Conservation (phyloP, 2,329 filamentous ascomycete genomes). For the Plectosphaerella plurivora region DNA sequence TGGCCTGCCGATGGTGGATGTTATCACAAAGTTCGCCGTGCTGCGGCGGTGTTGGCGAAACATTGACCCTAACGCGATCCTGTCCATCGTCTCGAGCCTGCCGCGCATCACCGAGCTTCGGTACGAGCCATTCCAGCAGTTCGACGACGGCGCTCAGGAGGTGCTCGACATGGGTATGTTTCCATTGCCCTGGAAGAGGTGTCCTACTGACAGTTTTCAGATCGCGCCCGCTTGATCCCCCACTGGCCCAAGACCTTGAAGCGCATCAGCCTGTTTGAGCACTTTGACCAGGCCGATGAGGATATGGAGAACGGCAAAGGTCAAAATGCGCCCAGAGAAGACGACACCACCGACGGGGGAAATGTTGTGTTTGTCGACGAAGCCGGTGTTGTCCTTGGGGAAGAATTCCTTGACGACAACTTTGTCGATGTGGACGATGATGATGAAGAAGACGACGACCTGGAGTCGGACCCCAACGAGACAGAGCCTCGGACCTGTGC, state of each 20-base stretch:
- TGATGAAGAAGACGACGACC: background rate
- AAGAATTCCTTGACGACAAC: background rate
- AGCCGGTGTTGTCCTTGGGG: no score
- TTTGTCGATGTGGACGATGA: background rate
- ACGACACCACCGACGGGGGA: background rate
- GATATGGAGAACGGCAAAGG: background rate
- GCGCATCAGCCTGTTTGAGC: conserved; percentile 16
- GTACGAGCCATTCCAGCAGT: conserved; percentile 16
- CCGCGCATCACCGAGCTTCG: conserved; percentile 12
- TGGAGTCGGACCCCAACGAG: conserved; percentile 1
- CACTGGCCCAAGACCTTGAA: conserved; percentile 14
- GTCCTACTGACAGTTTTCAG: background rate
- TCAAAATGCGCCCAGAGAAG: background rate
- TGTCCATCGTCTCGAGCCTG: conserved; percentile 15
- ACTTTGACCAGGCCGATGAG: conserved; percentile 9
- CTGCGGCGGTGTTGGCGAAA: conserved; percentile 15
- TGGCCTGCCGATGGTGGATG: conserved; percentile 14
- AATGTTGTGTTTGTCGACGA: background rate
- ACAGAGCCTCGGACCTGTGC: conserved; percentile 5
- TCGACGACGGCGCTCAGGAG: conserved; percentile 10
- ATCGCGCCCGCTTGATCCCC: conserved; percentile 12
- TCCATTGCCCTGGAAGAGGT: background rate
- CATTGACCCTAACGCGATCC: conserved; percentile 13
- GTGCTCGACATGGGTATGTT: conserved; percentile 11
- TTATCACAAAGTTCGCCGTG: conserved; percentile 12